Base-by-base conservation (phyloP, 352 stramenopile species). In the Phytopythium aichiense region DNA sequence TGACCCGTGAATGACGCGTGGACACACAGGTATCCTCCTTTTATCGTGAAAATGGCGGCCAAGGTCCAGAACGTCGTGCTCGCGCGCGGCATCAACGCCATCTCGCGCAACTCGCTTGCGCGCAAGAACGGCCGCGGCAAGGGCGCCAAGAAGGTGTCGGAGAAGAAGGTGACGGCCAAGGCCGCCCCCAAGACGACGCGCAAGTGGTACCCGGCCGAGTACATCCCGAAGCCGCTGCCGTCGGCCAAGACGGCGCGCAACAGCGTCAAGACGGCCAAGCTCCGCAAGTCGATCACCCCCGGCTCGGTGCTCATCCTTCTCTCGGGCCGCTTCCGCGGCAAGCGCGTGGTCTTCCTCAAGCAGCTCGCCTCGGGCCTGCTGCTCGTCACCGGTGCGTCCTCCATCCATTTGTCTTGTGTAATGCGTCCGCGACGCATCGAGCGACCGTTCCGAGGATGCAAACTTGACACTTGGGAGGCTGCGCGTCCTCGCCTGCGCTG, bases 321-420 rank as follows among this genome's bases (percentile, higher is more conserved):
- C 3, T 92, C 92, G 20, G 97, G 97, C 64, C 91, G 97, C 70
- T 99, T 99, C 84, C 88, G 93, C 73, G 97, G 97, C 80, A 99
- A 99, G 89, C 92, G 97, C 67, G 96, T 99, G 11, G 96, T 99
- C 16, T 98, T 98, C 78, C 87, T 99, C 35, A 99, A 99, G 76
- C 85, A 97, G 67, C 84, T 99, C 35, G 88, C 93, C 62, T 99
- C 96, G 43, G 98, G 97, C 64, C 83, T 98, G 60, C 79, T 99
- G 30, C 84, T 99, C 22, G 97, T 99, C 25, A 98, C 95, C 51
- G 90, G 89, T 96, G 76, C 72, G 84, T 76, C 35, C 7, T 16
- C 35, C 12, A 16, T 40, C 7, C 12, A 11, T 40, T 7, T 6
- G 16, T 43, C 57, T 22, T 23, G 1, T n/a, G n/a, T 31, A 20